Evolutionary conservation across 352 stramenopile genomes (phyloP).

Genomic region (Globisporangium carolinianum): DNA sequence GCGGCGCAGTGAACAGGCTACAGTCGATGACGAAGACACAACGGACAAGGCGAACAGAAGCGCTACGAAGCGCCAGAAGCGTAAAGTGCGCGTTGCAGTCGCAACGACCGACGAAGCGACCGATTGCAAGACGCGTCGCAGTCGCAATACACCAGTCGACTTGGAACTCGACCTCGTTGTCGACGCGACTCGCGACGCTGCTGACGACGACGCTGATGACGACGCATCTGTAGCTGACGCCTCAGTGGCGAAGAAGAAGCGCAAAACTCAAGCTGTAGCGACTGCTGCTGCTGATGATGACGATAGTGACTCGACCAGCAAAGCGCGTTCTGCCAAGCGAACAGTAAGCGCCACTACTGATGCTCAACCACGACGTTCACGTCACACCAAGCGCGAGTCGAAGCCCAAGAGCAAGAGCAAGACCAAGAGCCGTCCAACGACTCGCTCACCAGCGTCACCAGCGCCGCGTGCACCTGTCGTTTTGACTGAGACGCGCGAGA

Average conservation of each 20-base stretch:
- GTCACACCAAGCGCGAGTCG: neutral
- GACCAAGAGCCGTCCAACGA: neutral
- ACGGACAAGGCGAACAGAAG: neutral
- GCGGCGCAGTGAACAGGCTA: neutral
- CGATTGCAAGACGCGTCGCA: slow-evolving; percentile 29
- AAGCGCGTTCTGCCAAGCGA: neutral
- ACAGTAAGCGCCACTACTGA: neutral
- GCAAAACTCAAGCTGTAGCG: neutral
- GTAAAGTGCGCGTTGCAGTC: slow-evolving; percentile 34
- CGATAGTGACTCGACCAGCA: neutral
- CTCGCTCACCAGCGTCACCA: neutral
- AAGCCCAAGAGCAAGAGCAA: no score
- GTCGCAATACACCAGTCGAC: slow-evolving; percentile 30
- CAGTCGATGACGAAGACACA: slow-evolving; percentile 5
- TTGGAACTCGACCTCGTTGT: slow-evolving; percentile 57
- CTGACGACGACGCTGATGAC: slow-evolving; percentile 7
- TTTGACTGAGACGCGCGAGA: slow-evolving; percentile 25
- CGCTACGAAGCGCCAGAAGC: neutral
- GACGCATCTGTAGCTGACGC: neutral
- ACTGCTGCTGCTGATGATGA: neutral
- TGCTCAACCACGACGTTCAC: neutral
- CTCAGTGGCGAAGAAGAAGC: neutral
- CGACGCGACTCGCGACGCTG: slow-evolving; percentile 1
- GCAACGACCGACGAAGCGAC: slow-evolving; percentile 43
- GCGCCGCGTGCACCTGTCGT: neutral